Evolutionary conservation across 2,329 filamentous ascomycete species (phyloP).

Genomic region (Sclerotinia subarctica): DNA sequence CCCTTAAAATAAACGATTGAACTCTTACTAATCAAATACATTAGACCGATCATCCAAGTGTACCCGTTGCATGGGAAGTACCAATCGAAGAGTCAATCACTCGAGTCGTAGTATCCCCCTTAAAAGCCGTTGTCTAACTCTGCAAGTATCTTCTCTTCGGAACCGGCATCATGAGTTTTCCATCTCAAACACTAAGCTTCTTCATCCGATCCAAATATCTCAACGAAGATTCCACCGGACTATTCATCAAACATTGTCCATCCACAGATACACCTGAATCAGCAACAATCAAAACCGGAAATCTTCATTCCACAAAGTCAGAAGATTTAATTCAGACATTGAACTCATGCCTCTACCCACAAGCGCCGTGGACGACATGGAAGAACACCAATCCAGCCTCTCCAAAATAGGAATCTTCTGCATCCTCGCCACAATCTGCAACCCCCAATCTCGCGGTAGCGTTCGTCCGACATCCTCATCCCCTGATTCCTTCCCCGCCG

Average conservation of each 20-base stretch:
- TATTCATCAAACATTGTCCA: not conserved
- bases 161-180: constrained; percentile 16
- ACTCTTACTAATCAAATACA: not conserved
- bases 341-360: constrained; percentile 21
- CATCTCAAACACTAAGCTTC: constrained; percentile 2
- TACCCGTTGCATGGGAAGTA: constrained; percentile 21
- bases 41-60: constrained; percentile 16
- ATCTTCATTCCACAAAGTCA: not conserved
- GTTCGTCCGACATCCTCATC: constrained; percentile 19
- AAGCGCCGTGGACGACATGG: constrained; percentile 12
- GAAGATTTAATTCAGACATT: not conserved
- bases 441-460: constrained; percentile 17
- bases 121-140: constrained; percentile 12
- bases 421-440: constrained; percentile 11
- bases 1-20: not conserved
- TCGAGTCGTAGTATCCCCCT: not conserved
- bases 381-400: constrained; percentile 10
- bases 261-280: not conserved
- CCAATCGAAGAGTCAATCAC: constrained; percentile 12
- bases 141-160: constrained; percentile 20
- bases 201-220: constrained; percentile 15
- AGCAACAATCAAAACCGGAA: no score
- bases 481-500: constrained; percentile 9
- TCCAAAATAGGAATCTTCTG: constrained; percentile 20
- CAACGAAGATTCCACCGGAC: constrained; percentile 7